Percentiles rank a stretch among this genome's conserved stretches.
phyloP scores from a whole-genome alignment of 345 rosid genomes.

The Murraya paniculata region DNA sequence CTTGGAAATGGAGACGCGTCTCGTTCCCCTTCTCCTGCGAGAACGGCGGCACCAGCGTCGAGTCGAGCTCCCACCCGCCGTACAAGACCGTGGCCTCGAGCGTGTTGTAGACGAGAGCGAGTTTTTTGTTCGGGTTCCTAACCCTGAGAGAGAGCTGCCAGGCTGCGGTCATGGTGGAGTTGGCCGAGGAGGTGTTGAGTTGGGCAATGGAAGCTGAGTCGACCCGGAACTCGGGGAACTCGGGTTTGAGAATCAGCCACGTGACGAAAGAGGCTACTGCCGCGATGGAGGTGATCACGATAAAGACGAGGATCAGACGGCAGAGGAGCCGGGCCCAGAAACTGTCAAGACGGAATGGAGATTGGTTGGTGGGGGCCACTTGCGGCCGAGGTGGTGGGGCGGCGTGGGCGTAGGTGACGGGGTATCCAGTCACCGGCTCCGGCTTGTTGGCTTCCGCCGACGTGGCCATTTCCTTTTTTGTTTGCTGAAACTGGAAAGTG shows the following conservation, averaged over 20 bases:
- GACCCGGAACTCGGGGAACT: constrained; percentile 29
- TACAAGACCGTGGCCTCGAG: constrained; percentile 16
- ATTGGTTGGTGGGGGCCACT: not conserved
- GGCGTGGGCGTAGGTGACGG: not conserved
- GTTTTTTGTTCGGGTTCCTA: constrained; percentile 34
- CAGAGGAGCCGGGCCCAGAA: not conserved
- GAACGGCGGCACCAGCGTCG: constrained; percentile 13
- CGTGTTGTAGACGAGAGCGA: constrained; percentile 7
- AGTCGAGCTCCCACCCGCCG: not conserved
- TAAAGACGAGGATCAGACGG: not conserved
- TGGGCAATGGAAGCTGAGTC: constrained; percentile 27
- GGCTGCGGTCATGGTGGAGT: constrained; percentile 33
- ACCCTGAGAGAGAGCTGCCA: constrained; percentile 31
- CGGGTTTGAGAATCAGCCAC: constrained; percentile 35
- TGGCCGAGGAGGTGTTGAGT: constrained; percentile 21
- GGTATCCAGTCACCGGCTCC: constrained; percentile 15
- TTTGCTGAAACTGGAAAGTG: not conserved
- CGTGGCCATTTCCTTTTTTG: not conserved
- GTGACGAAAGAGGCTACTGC: constrained; percentile 6
- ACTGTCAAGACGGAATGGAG: not conserved
- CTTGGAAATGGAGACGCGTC: not conserved
- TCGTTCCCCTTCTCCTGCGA: constrained; percentile 4
- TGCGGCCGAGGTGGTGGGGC: constrained; percentile 2
- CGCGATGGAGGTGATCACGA: not conserved
- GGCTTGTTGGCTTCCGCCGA: constrained; percentile 4